A percentile compares a stretch with the other conserved stretches of the same genome.
Conservation (phyloP, 2,329 filamentous ascomycete genomes). For the Neonectria coccinea region DNA sequence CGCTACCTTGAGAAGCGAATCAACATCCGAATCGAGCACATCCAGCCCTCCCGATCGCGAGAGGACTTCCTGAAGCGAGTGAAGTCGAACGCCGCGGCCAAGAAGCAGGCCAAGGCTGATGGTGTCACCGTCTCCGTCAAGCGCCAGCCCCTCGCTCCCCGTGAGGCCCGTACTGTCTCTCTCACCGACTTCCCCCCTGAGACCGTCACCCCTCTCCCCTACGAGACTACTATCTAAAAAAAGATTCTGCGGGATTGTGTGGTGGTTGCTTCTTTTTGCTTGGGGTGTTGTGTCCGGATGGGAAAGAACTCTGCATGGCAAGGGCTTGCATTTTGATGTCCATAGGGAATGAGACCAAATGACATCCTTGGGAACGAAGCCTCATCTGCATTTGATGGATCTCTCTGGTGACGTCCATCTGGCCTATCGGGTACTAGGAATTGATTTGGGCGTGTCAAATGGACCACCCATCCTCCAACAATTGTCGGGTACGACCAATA, state of each 20-base stretch:
- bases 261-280: conserved; percentile 55
- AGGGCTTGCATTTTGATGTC: conserved; percentile 57
- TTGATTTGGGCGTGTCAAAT: conserved; percentile 25
- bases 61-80: conserved; percentile 97
- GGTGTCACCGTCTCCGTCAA: conserved; percentile 92
- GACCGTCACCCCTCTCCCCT: conserved; percentile 90
- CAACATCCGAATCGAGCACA: conserved; percentile 99
- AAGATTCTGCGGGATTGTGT: conserved; percentile 44
- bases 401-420: conserved; percentile 37
- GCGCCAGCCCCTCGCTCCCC: conserved; percentile 84
- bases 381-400: conserved; percentile 38
- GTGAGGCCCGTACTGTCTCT: conserved; percentile 83
- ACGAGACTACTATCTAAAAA: conserved; percentile 97
- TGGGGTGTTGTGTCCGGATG: conserved; percentile 58
- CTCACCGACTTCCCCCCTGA: conserved; percentile 87
- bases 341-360: conserved; percentile 54
- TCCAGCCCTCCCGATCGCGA: conserved; percentile 91
- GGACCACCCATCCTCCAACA: conserved; percentile 13
- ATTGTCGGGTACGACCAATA: conserved; percentile 22
- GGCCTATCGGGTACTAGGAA: conserved; percentile 16
- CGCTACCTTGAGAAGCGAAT: conserved; percentile 99
- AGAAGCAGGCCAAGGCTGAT: conserved; percentile 91
- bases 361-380: conserved; percentile 49
- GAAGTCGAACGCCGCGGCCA: conserved; percentile 94
- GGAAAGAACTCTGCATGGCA: conserved; percentile 59